Evolutionary conservation across 2,329 filamentous ascomycete species (phyloP), one percentile per base, ranked within the genome.

Genomic region (Endothia cerciana): DNA sequence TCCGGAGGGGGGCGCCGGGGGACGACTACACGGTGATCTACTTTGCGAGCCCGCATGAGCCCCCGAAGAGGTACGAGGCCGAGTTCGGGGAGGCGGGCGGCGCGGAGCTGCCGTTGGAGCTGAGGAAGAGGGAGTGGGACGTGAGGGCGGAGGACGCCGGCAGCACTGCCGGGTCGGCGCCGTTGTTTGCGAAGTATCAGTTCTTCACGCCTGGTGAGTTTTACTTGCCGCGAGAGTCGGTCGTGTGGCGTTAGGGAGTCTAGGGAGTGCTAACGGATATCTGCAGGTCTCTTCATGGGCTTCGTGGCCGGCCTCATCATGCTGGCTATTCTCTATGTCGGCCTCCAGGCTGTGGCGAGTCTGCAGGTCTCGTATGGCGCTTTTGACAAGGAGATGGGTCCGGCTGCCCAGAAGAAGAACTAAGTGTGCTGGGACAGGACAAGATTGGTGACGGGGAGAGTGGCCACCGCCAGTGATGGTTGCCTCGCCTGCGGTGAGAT

Each of bases 341-440:
- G 91, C 17, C 80, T 98, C 64, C 87, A 79, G 67, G 93, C 91
- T 17, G 83, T 98, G 15, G 82, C 86, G 7, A 94, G 92, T 71
- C 83, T 99, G 22, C 85, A 97, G 77, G 92, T 98, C 38, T 91
- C 92, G 0, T 98, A 98, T 77, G 93, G 91, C 69, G 93, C 95
- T 1, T 99, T 98, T 76, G 94, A 96, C 76, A 97, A 97, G 83
- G 94, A 97, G 72, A 97, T 93, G 83, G 92, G 93, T 0, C 92
- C 93, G n/a, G 83, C 88, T 45, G 91, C 91, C 40, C 92, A 96
- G 79, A 97, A 94, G 87, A 97, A 93, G 82, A 85, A 89, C 33
- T n/a, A 57, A 51, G 49, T 68, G 22, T 61, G 17, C 25, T 56
- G 15, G 3, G 3, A 3, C 7, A 33, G 17, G 22, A 11, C 2